Evolutionary conservation across 257 asterid genomes (phyloP), one percentile per base, ranked within the genome.

Genomic region (Gentiana macrophylla): DNA sequence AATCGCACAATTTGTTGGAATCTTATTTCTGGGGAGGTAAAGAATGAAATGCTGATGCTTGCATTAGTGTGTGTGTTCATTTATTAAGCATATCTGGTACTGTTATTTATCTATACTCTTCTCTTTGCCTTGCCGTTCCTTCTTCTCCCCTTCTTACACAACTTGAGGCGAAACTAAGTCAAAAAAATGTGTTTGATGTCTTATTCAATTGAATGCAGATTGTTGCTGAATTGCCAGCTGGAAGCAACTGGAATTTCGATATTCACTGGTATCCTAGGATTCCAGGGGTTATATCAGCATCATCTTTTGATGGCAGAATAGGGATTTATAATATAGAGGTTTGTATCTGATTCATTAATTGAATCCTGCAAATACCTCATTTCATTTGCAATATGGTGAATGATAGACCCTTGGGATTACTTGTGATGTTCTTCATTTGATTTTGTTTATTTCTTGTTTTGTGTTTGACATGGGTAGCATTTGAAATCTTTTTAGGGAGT

Each of bases 1-100:
- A 92, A 85, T 68, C 94, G 97, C 49, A 92, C 98, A n/a, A 83
- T 92, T 69, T 88, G 99, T 82, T 92, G 99, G 99, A 94, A 92
- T 67, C 72, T 88, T 37, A 60, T 43, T 48, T 76, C 94, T 75
- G 97, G 95, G 60, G 91, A 92, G 91, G 99, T 88, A 62, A 70
- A 52, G 52, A 53, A 59, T 36, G 70, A 55, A 49, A 50, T 57
- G 47, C 65, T 54, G 48, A 38, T 44, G 24, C 49, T 55, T 58
- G 48, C 13, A 37, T 52, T 41, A 10, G 6, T 41, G 46, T 10
- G 9, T 41, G 46, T 41, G 6, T 41, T 1, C 7, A 33, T 1
- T 35, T 11, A 32, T 61, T 8, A 36, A 34, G 35, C 35, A 32
- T 15, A 33, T 10, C 44, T 12, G 4, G 7, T 35, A 24, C 24